phyloP scores from a whole-genome alignment of 2,329 filamentous ascomycete species.

The Fusarium zealandicum region DNA sequence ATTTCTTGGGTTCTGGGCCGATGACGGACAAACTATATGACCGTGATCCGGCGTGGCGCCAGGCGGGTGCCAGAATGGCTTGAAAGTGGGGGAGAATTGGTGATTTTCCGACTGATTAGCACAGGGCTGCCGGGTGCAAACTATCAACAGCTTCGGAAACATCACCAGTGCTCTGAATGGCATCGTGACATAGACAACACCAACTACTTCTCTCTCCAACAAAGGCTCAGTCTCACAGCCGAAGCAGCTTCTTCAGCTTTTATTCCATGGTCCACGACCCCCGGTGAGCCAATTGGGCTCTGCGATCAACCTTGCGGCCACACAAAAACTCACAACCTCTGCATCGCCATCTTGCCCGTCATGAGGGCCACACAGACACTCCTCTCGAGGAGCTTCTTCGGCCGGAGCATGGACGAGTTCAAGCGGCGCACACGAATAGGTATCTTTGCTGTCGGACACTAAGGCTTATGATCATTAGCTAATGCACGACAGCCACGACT shows the following conservation, averaged over 20 bases:
- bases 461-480: neutral
- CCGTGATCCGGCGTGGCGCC: slow-evolving; percentile 12
- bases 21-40: slow-evolving; percentile 33
- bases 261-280: slow-evolving; percentile 34
- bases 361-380: slow-evolving; percentile 58
- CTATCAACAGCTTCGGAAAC: neutral
- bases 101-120: neutral
- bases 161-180: slow-evolving; percentile 8
- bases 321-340: neutral
- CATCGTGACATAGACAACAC: slow-evolving; percentile 2
- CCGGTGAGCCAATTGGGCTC: slow-evolving; percentile 44
- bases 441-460: slow-evolving; percentile 37
- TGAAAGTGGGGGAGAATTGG: neutral
- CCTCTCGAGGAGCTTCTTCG: slow-evolving; percentile 62
- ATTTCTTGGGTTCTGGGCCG: slow-evolving; percentile 37
- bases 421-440: slow-evolving; percentile 63
- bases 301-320: slow-evolving; percentile 18
- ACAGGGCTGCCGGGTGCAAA: slow-evolving; percentile 25
- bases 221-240: neutral
- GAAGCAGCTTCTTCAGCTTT: neutral
- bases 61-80: slow-evolving; percentile 8
- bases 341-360: slow-evolving; percentile 13
- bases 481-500: slow-evolving; percentile 62
- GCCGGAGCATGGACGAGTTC: slow-evolving; percentile 67
- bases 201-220: neutral